Conservation (phyloP, 2,329 filamentous ascomycete genomes). For the Colletotrichum acutatum region DNA sequence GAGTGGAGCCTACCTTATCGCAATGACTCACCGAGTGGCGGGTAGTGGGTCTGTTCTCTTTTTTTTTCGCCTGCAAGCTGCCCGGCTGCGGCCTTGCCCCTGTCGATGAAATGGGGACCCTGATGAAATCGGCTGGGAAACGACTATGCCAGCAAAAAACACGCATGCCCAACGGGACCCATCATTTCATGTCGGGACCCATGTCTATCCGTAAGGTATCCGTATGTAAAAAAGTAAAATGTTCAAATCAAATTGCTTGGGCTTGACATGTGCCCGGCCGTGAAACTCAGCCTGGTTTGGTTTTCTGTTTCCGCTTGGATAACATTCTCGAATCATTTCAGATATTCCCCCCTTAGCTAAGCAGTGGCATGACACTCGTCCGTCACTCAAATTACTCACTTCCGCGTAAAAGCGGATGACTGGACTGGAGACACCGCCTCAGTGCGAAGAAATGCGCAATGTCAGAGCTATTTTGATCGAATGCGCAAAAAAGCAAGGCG, state of each 20-base stretch:
- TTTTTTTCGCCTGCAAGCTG: too few species aligned
- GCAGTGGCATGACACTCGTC: not conserved
- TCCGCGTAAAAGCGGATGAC: not conserved
- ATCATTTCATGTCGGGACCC: not conserved
- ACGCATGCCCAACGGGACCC: not conserved
- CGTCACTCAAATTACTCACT: not conserved
- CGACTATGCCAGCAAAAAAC: not conserved
- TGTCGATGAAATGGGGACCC: not conserved
- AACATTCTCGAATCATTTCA: not conserved
- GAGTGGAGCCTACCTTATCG: conserved; percentile 11
- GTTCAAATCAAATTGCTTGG: conserved; percentile 6
- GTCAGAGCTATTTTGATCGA: not conserved
- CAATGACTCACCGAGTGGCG: conserved; percentile 13
- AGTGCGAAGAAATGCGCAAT: not conserved
- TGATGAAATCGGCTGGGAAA: conserved; percentile 9
- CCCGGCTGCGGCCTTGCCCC: not conserved
- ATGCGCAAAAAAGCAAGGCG: not conserved
- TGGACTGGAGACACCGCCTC: not conserved
- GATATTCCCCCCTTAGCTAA: not conserved
- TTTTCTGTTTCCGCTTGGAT: not conserved
- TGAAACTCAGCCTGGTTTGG: not conserved
- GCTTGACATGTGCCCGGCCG: conserved; percentile 3
- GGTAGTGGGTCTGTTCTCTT: conserved; percentile 3
- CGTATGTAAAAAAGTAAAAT: not conserved
- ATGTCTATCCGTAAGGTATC: not conserved